Percentiles rank a stretch among this genome's conserved stretches.
These are phyloP conservation scores for Lenzites betulinus DNA, from an alignment of 768 basidiomycete species.

Conservation along the genomic window DNA sequence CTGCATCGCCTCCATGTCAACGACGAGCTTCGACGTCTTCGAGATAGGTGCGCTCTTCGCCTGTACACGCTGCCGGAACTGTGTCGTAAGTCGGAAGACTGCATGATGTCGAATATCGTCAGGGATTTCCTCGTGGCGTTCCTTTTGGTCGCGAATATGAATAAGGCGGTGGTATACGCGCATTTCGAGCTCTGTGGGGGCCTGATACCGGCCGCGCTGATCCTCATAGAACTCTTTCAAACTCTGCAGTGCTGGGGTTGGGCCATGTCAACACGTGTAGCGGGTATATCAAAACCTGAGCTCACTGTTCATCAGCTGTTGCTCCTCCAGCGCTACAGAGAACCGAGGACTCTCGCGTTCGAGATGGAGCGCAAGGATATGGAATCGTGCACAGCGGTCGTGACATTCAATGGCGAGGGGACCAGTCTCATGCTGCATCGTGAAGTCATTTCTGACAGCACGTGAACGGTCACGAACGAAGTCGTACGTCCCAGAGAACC, in stretches of 20 bases:
- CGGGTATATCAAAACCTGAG: constrained; percentile 14
- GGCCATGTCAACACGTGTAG: not conserved
- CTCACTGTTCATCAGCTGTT: constrained; percentile 91
- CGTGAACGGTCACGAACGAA: constrained; percentile 94
- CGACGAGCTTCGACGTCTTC: constrained; percentile 62
- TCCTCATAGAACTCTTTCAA: constrained; percentile 94
- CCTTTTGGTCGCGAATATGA: constrained; percentile 83
- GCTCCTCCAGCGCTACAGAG: constrained; percentile 74
- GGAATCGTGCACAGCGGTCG: constrained; percentile 92
- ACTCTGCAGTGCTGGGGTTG: constrained; percentile 76
- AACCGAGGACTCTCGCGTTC: constrained; percentile 60
- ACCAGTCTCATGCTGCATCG: constrained; percentile 85
- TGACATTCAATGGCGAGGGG: constrained; percentile 83
- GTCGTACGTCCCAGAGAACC: constrained; percentile 69
- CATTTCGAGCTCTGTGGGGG: constrained; percentile 92
- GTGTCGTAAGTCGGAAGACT: constrained; percentile 79
- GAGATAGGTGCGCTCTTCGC: constrained; percentile 72
- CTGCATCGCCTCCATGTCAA: constrained; percentile 66
- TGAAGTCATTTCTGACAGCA: constrained; percentile 90
- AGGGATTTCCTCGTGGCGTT: constrained; percentile 75
- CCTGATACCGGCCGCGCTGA: constrained; percentile 61
- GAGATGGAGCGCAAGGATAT: constrained; percentile 79
- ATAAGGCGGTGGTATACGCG: constrained; percentile 92
- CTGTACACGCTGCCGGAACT: constrained; percentile 81
- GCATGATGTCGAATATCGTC: constrained; percentile 66